Percentiles rank a stretch among this genome's conserved stretches.
These are phyloP conservation scores for Cystofilobasidium capitatum DNA, from an alignment of 768 basidiomycete species.

Conservation along the genomic window DNA sequence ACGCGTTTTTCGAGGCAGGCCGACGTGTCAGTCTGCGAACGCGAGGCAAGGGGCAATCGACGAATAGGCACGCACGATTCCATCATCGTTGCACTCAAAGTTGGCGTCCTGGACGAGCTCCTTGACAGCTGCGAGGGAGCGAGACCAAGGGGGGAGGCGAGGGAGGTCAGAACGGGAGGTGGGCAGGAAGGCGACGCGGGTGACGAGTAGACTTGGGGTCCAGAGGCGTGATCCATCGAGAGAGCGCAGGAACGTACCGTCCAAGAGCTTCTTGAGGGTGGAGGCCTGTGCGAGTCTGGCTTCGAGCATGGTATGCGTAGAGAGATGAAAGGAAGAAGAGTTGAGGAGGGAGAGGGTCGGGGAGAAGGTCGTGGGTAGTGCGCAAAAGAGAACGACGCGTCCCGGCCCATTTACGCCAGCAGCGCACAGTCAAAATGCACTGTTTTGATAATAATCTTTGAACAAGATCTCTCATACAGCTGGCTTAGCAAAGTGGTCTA, in stretches of 20 bases:
- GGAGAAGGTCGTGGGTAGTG: no score
- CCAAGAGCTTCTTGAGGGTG: slow-evolving; percentile 81
- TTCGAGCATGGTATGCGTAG: slow-evolving; percentile 47
- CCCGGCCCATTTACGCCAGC: no score
- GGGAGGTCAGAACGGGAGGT: neutral
- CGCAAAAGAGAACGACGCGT: no score
- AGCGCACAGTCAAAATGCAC: neutral
- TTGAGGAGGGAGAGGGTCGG: neutral
- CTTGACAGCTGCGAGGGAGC: slow-evolving; percentile 63
- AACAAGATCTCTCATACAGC: neutral
- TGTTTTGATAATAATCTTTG: neutral
- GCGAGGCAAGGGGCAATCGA: neutral
- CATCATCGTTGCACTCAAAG: slow-evolving; percentile 93
- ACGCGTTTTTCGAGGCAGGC: neutral
- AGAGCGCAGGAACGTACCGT: slow-evolving; percentile 51
- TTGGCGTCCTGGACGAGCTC: slow-evolving; percentile 96
- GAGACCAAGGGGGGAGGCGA: neutral
- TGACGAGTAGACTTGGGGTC: neutral
- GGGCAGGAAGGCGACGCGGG: neutral
- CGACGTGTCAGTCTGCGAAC: neutral
- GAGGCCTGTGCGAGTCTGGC: slow-evolving; percentile 80
- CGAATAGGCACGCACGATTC: slow-evolving; percentile 53
- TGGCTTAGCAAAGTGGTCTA: slow-evolving; percentile 13
- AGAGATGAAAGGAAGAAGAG: neutral
- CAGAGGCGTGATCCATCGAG: neutral